phyloP scores from a whole-genome alignment of 345 rosid genomes.

The Toxicodendron radicans region DNA sequence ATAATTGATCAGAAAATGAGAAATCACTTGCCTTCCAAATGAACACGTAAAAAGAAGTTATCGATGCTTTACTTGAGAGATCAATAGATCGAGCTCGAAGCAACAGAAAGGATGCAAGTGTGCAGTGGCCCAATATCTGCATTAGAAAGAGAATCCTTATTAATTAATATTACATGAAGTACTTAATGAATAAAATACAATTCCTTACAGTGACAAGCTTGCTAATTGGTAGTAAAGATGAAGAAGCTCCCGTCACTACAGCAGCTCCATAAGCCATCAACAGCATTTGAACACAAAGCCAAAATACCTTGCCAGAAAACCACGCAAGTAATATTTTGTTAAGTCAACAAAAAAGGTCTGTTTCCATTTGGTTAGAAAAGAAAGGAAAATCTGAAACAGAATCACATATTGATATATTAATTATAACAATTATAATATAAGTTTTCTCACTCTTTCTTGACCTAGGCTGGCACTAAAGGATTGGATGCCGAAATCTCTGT shows the following conservation, averaged over 20 bases:
- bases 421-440: not conserved
- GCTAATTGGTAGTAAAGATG: slow-evolving; percentile 10
- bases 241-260: slow-evolving; percentile 28
- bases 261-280: slow-evolving; percentile 34
- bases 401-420: too few relatives aligned
- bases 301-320: slow-evolving; percentile 21
- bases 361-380: too few relatives aligned
- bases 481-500: slow-evolving; percentile 32
- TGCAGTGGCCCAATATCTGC: slow-evolving; percentile 31
- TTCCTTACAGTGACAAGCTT: slow-evolving; percentile 29
- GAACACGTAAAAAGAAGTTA: slow-evolving; percentile 36
- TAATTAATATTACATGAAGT: too few relatives aligned
- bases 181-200: too few relatives aligned
- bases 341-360: not conserved
- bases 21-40: slow-evolving; percentile 37
- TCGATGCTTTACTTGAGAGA: slow-evolving; percentile 23
- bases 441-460: slow-evolving; percentile 25
- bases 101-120: slow-evolving; percentile 28
- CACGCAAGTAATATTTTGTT: not conserved
- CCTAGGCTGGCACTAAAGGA: slow-evolving; percentile 30
- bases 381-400: too few relatives aligned
- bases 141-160: not conserved
- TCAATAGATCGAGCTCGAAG: slow-evolving; percentile 28
- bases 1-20: too few relatives aligned
- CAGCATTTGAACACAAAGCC: slow-evolving; percentile 35